Percentiles rank a stretch among this genome's conserved stretches.
Conservation (phyloP, 192 early-diverging fungal species). For the Linnemannia exigua region DNA sequence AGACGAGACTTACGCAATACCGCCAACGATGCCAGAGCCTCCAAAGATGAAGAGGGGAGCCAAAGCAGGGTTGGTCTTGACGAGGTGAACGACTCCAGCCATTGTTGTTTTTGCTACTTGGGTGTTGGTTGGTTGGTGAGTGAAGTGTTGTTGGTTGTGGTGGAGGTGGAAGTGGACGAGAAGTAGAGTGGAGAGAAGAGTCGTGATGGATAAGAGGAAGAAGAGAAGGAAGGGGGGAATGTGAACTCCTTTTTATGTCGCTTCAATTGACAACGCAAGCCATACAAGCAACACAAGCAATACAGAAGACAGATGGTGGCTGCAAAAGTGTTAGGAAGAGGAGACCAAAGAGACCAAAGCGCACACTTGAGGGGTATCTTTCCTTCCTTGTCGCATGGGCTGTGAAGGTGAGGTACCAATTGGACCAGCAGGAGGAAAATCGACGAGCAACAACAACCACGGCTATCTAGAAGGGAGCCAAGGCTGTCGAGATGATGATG, state of each 20-base stretch:
- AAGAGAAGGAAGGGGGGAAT: background rate
- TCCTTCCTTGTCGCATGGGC: background rate
- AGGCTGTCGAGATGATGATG: background rate
- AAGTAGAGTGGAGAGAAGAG: background rate
- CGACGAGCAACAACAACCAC: background rate
- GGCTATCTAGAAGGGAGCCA: background rate
- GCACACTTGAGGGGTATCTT: background rate
- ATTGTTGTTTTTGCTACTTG: slow-evolving; percentile 15
- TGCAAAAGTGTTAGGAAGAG: background rate
- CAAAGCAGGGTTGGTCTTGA: slow-evolving; percentile 43
- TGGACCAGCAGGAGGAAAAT: background rate
- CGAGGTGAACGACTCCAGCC: slow-evolving; percentile 42
- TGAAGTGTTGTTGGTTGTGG: background rate
- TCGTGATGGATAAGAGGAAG: background rate
- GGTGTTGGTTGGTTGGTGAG: background rate
- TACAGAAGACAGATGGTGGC: background rate
- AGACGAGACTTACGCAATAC: slow-evolving; percentile 46
- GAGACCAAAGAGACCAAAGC: background rate
- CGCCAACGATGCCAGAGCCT: slow-evolving; percentile 45
- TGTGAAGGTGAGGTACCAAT: background rate
- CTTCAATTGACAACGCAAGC: slow-evolving; percentile 4
- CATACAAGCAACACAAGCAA: too few species aligned
- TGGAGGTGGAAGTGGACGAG: background rate
- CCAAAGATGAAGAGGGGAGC: slow-evolving; percentile 55
- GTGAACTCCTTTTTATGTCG: slow-evolving; percentile 17